These are phyloP conservation scores for Alternaria longipes DNA, from an alignment of 2,329 filamentous ascomycete species.

Conservation along the genomic window DNA sequence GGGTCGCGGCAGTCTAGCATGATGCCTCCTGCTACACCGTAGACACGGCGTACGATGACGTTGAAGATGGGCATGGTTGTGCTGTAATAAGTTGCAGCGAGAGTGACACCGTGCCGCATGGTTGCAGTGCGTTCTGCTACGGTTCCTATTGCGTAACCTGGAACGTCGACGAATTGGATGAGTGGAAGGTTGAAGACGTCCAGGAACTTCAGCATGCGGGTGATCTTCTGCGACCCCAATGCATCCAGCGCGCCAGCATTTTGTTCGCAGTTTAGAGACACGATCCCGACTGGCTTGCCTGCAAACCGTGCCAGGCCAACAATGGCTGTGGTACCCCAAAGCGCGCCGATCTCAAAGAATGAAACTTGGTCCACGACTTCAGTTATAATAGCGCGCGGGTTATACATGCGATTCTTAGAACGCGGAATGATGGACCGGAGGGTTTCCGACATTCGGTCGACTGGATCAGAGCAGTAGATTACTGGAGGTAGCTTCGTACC, in stretches of 20 bases:
- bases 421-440: slow-evolving; percentile 67
- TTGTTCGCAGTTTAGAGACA: slow-evolving; percentile 67
- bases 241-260: slow-evolving; percentile 70
- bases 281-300: slow-evolving; percentile 66
- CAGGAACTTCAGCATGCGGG: slow-evolving; percentile 68
- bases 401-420: slow-evolving; percentile 67
- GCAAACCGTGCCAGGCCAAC: slow-evolving; percentile 67
- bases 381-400: slow-evolving; percentile 65
- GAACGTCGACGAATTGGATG: slow-evolving; percentile 70
- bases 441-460: slow-evolving; percentile 58
- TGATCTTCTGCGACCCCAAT: slow-evolving; percentile 68
- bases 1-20: slow-evolving; percentile 72
- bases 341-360: slow-evolving; percentile 71
- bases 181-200: slow-evolving; percentile 73
- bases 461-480: slow-evolving; percentile 58
- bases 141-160: slow-evolving; percentile 69
- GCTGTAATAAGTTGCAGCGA: slow-evolving; percentile 69
- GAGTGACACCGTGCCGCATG: slow-evolving; percentile 70
- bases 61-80: slow-evolving; percentile 71
- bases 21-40: slow-evolving; percentile 70
- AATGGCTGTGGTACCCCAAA: slow-evolving; percentile 71
- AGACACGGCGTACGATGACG: slow-evolving; percentile 68
- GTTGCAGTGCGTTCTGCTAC: slow-evolving; percentile 69
- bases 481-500: slow-evolving; percentile 65
- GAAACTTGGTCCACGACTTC: slow-evolving; percentile 64